Percentiles rank a stretch among this genome's conserved stretches.
Evolutionary conservation across 352 stramenopile species (phyloP).

Genomic region (Pythium periplocum): DNA sequence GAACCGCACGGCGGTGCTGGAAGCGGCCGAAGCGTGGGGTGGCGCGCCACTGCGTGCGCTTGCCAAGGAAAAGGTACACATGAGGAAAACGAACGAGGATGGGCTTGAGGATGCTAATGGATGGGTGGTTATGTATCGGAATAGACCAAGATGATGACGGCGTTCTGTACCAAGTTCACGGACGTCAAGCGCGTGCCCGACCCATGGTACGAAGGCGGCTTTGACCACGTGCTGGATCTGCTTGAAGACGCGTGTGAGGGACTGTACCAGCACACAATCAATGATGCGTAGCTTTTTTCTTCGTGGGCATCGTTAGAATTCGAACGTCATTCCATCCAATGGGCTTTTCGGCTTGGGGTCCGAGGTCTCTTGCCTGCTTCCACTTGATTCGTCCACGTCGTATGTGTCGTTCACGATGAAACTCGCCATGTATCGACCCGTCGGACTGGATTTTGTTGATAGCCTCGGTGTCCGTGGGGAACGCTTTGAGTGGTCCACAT

Average conservation of each 20-base stretch:
- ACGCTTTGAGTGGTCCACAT: no score
- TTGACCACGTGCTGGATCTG: slow-evolving; percentile 86
- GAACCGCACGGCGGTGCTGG: slow-evolving; percentile 77
- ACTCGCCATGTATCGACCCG: no score
- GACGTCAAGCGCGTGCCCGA: slow-evolving; percentile 60
- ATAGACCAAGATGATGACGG: slow-evolving; percentile 80
- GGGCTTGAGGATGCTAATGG: slow-evolving; percentile 9
- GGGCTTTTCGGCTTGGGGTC: no score
- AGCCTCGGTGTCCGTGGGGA: no score
- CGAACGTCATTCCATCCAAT: slow-evolving; percentile 3
- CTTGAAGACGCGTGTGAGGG: slow-evolving; percentile 84
- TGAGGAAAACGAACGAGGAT: background rate
- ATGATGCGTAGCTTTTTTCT: background rate
- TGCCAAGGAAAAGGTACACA: slow-evolving; percentile 46
- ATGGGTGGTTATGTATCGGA: slow-evolving; percentile 7
- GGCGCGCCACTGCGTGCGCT: slow-evolving; percentile 40
- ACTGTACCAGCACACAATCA: slow-evolving; percentile 55
- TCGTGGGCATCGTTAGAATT: slow-evolving; percentile 7
- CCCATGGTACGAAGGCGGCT: slow-evolving; percentile 87
- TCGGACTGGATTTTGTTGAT: no score
- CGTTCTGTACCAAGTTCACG: slow-evolving; percentile 73
- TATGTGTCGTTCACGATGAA: no score
- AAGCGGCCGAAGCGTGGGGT: slow-evolving; percentile 80
- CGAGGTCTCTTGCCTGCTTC: no score
- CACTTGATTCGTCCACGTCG: no score